Evolutionary conservation across 2,329 filamentous ascomycete species (phyloP).

Genomic region (Ramularia endophylla): DNA sequence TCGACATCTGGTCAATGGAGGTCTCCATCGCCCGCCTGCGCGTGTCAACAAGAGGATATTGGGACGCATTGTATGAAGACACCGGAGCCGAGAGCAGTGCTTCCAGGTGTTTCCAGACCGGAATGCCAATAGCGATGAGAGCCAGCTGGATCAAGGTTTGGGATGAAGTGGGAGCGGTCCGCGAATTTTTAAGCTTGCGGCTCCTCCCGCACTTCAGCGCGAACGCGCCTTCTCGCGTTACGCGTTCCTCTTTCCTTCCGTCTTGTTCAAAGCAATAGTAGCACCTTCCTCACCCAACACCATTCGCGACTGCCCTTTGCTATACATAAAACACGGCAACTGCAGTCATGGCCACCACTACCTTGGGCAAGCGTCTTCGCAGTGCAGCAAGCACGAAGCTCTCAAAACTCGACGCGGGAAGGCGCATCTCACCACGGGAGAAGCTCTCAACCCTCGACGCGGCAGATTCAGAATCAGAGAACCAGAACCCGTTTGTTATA

Average conservation of each 20-base stretch:
- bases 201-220: too few species aligned
- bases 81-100: too few species aligned
- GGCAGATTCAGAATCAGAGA: slow-evolving; percentile 58
- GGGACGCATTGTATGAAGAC: too few species aligned
- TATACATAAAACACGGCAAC: slow-evolving; percentile 13
- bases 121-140: too few species aligned
- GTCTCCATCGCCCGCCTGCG: too few species aligned
- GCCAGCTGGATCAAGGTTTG: too few species aligned
- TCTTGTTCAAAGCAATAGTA: neutral
- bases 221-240: too few species aligned
- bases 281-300: slow-evolving; percentile 1
- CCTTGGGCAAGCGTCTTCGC: slow-evolving; percentile 46
- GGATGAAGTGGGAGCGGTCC: too few species aligned
- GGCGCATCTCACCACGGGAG: slow-evolving; percentile 8
- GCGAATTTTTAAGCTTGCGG: too few species aligned
- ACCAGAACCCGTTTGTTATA: slow-evolving; percentile 53
- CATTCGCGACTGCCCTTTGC: neutral
- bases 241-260: neutral
- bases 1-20: too few species aligned
- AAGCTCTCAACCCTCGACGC: slow-evolving; percentile 23
- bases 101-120: too few species aligned
- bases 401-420: slow-evolving; percentile 17
- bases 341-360: slow-evolving; percentile 27
- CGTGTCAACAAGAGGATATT: too few species aligned
- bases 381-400: slow-evolving; percentile 32